Base-by-base conservation (phyloP, 305 asterid genomes). In the Solanum hybrid region DNA sequence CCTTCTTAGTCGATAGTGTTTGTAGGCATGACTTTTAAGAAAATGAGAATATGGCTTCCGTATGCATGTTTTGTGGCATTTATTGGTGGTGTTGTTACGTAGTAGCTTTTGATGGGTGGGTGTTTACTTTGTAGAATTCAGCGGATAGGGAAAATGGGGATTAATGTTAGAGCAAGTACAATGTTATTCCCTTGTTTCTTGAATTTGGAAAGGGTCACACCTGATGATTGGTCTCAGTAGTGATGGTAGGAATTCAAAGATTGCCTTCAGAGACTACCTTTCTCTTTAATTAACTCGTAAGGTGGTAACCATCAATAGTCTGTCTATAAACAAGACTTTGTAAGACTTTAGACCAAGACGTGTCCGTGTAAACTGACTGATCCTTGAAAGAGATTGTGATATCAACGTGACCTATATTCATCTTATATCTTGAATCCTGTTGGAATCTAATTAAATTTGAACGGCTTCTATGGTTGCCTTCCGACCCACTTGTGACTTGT, bases 1-100 rank as follows among this genome's bases (percentile, higher is more conserved):
- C 90, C 98, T 96, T 91, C 99, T 98, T 90, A 91, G 93, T 89
- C 92, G 94, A 60, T 94, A 93, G 92, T 77, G 38, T 66, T 71
- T 82, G 46, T 87, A 86, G 88, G 4, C 71, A 7, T 71, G 79
- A 51, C 88, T 64, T 42, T 42, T 32, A 31, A 80, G 81, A 82
- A 51, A 90, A 64, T 26, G 75, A 32, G 51, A 86, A 86, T 46
- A 46, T 24, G 86, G 69, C 40, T 89, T 75, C 37, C 40, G 22
- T 31, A 16, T 27, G 89, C 89, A 72, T 72, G 84, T 75, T 78
- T 60, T 88, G 66, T 78, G 86, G 87, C 89, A 34, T 88, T 60
- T 88, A 34, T 51, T 77, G 78, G 86, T 51, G 79, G 26, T 56
- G 76, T 29, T 88, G 46, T 88, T 88, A 11, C 79, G 26, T 84